Conservation (phyloP, 371 early-diverging fungal species). For the Capillidium heterosporum region DNA sequence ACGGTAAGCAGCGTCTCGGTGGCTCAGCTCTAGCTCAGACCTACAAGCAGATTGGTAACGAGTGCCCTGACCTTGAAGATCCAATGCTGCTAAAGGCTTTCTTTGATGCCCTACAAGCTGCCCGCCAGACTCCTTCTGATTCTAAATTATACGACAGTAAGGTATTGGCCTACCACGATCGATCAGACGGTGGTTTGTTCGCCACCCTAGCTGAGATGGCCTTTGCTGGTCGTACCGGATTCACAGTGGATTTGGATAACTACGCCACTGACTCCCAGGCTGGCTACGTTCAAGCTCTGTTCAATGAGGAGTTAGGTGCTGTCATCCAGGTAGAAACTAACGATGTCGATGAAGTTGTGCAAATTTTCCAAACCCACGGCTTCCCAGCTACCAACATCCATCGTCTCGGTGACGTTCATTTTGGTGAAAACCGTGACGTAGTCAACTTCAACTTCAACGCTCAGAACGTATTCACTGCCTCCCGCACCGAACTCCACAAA, state of each 20-base stretch:
- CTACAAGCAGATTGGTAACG: conserved; percentile 63
- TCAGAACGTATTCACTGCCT: conserved; percentile 18
- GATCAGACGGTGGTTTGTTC: conserved; percentile 92
- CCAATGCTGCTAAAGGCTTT: conserved; percentile 44
- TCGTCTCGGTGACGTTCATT: conserved; percentile 36
- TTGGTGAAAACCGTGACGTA: conserved; percentile 7
- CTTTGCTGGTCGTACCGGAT: conserved; percentile 83
- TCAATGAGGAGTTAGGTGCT: conserved; percentile 92
- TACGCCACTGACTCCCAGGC: conserved; percentile 13
- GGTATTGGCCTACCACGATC: conserved; percentile 88
- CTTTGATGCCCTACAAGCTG: conserved; percentile 52
- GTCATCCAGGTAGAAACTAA: conserved; percentile 64
- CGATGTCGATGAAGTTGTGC: conserved; percentile 31
- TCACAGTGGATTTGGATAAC: conserved; percentile 34
- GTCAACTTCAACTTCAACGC: conserved; percentile 21
- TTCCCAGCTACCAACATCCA: conserved; percentile 34
- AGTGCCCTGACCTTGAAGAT: conserved; percentile 75
- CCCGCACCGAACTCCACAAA: conserved; percentile 51
- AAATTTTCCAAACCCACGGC: conserved; percentile 24
- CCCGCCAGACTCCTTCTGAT: conserved; percentile 11
- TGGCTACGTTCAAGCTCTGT: conserved; percentile 48
- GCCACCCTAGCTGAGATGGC: conserved; percentile 81
- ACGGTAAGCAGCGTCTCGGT: conserved; percentile 72
- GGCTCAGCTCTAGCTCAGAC: conserved; percentile 88
- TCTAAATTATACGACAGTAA: conserved; percentile 18